Evolutionary conservation across 2,329 filamentous ascomycete genomes (phyloP), one percentile per base, ranked within the genome.

Genomic region (Venturia nashicola): DNA sequence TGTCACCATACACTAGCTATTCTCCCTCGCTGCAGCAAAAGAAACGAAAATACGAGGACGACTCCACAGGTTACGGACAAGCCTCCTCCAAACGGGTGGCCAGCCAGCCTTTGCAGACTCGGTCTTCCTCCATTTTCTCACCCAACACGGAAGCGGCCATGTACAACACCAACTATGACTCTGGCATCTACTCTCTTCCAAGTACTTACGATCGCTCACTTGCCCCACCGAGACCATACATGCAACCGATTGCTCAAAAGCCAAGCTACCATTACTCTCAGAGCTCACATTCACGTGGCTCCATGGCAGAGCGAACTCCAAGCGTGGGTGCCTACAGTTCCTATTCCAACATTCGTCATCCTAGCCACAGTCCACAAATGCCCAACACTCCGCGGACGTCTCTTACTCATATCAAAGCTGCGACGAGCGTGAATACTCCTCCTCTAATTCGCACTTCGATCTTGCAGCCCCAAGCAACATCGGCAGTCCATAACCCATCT

Each of bases 371-470:
- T 61, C 74, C 78, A 16, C 73, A 79, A 16, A 73, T 77, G 14
- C 59, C 70, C 27, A 68, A 68, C 34, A 69, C 68, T n/a, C 68
- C 72, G 23, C 70, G 77, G 67, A 68, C 76, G 54, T 65, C 72
- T 57, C 65, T 69, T 59, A 66, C 75, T 39, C 71, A 73, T 66
- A 72, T 65, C 70, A 72, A 67, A 71, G 69, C 79, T 61, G 72
- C 78, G 48, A 81, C 82, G 6, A 77, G 80, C 16, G 70, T 75
- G 14, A 71, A 79, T 40, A 83, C 82, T 65, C 87, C 86, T 46
- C 81, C 82, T 32, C 74, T 89, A 65, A 85, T 89, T 63, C 81
- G 87, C 65, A 88, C 86, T 5, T 88, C 87, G 2, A 87, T 85
- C 2, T 74, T 89, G 59, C 82, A 84, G 66, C 80, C 84, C 62